phyloP scores from a whole-genome alignment of 805 yeast species.

The Huiozyma naganishii region DNA sequence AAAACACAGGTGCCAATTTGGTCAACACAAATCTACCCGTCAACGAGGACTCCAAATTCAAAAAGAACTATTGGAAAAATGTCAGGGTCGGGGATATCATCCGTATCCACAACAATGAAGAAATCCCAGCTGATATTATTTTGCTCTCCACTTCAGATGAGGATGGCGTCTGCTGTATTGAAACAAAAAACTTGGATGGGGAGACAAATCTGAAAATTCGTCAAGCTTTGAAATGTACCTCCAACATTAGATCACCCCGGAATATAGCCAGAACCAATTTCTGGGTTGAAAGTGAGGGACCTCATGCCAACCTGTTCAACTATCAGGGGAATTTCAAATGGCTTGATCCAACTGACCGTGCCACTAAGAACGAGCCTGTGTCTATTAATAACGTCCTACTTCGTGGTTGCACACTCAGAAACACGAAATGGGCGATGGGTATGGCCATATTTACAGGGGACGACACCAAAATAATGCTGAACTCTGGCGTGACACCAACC shows the following conservation, averaged over 20 bases:
- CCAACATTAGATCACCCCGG: slow-evolving; percentile 36
- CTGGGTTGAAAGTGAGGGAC: slow-evolving; percentile 72
- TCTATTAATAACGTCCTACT: slow-evolving; percentile 58
- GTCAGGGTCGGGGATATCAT: slow-evolving; percentile 65
- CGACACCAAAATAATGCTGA: slow-evolving; percentile 74
- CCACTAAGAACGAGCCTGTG: slow-evolving; percentile 44
- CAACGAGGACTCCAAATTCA: slow-evolving; percentile 26
- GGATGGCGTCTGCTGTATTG: slow-evolving; percentile 65
- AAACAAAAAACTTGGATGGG: slow-evolving; percentile 77
- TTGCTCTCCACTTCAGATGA: slow-evolving; percentile 55
- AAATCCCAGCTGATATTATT: slow-evolving; percentile 67
- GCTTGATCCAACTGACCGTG: slow-evolving; percentile 25
- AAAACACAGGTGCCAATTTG: slow-evolving; percentile 43
- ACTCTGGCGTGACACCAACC: slow-evolving; percentile 74
- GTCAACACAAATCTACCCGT: slow-evolving; percentile 46
- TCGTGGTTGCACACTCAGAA: slow-evolving; percentile 71
- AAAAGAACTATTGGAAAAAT: slow-evolving; percentile 48
- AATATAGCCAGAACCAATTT: slow-evolving; percentile 44
- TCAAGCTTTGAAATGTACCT: slow-evolving; percentile 57
- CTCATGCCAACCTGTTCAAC: slow-evolving; percentile 67
- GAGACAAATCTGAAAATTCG: slow-evolving; percentile 68
- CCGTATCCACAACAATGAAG: slow-evolving; percentile 63
- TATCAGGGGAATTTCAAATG: slow-evolving; percentile 64
- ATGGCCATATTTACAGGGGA: slow-evolving; percentile 67
- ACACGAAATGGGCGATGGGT: slow-evolving; percentile 78